Conservation (phyloP, 306 rosid species). For the Trichosanthes cucumerina region DNA sequence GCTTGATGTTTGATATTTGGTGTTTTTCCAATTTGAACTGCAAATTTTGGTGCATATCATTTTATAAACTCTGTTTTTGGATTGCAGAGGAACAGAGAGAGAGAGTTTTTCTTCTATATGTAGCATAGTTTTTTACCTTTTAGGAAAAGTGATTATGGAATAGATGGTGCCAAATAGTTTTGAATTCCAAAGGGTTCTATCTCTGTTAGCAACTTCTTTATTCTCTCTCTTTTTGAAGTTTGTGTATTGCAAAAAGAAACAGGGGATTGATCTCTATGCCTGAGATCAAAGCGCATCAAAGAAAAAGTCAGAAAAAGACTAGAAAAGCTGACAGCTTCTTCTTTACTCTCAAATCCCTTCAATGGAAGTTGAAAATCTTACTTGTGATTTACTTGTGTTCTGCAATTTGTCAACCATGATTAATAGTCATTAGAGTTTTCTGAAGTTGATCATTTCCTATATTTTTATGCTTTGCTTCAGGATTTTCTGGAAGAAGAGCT, state of each 20-base stretch:
- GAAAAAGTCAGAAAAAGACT: not conserved
- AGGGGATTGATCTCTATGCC: not conserved
- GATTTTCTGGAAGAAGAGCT: constrained; percentile 27
- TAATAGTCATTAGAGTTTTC: not conserved
- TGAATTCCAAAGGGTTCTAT: not conserved
- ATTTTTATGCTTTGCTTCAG: constrained; percentile 18
- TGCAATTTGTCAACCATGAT: not conserved
- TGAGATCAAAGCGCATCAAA: not conserved
- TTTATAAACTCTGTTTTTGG: not conserved
- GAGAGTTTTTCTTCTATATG: not conserved
- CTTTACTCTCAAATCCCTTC: not conserved
- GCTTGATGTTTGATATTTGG: not conserved
- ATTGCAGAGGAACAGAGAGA: not conserved
- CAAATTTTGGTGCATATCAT: not conserved
- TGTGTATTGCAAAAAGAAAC: not conserved
- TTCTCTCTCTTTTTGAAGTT: not conserved
- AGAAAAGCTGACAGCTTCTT: not conserved
- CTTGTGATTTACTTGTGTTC: not conserved
- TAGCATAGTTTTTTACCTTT: not conserved
- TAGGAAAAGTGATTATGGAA: not conserved
- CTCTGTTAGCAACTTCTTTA: not conserved
- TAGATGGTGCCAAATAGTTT: not conserved
- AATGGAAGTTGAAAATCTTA: not conserved
- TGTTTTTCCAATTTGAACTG: not conserved
- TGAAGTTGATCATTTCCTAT: not conserved